phyloP scores from a whole-genome alignment of 306 rosid species.

The Sphenostylis stenocarpa region DNA sequence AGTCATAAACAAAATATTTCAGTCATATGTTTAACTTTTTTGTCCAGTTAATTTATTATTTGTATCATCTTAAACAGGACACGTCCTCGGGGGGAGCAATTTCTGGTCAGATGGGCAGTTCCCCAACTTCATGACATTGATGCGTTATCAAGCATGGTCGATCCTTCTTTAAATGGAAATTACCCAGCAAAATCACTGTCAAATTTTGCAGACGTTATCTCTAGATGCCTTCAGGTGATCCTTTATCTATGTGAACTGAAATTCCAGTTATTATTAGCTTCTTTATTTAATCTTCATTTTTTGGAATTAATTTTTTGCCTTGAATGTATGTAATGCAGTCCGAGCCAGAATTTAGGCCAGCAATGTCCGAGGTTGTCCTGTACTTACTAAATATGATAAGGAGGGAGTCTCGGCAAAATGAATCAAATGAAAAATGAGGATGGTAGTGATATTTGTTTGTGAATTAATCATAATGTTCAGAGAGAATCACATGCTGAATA shows the following conservation, averaged over 20 bases:
- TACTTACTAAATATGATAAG: conserved; percentile 80
- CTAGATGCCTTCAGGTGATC: conserved; percentile 87
- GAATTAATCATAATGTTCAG: conserved; percentile 26
- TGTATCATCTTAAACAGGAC: conserved; percentile 44
- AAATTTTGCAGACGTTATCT: conserved; percentile 84
- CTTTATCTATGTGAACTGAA: background rate
- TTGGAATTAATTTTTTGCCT: conserved; percentile 18
- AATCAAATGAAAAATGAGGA: conserved; percentile 62
- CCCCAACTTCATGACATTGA: conserved; percentile 95
- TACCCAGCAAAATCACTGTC: conserved; percentile 90
- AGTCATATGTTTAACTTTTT: background rate
- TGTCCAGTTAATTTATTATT: background rate
- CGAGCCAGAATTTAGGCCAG: conserved; percentile 92
- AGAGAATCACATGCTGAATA: conserved; percentile 32
- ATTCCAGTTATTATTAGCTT: background rate
- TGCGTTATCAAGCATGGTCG: conserved; percentile 93
- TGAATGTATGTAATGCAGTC: conserved; percentile 51
- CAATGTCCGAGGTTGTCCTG: conserved; percentile 88
- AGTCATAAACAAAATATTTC: background rate
- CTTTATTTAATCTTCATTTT: background rate
- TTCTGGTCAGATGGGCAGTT: conserved; percentile 88
- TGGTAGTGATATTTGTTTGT: conserved; percentile 18
- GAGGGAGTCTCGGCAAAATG: conserved; percentile 61
- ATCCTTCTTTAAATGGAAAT: conserved; percentile 70
- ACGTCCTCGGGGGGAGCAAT: conserved; percentile 78